These are phyloP conservation scores for Apiotrichum porosum DNA, from an alignment of 1,284 basidiomycete species.

Conservation along the genomic window DNA sequence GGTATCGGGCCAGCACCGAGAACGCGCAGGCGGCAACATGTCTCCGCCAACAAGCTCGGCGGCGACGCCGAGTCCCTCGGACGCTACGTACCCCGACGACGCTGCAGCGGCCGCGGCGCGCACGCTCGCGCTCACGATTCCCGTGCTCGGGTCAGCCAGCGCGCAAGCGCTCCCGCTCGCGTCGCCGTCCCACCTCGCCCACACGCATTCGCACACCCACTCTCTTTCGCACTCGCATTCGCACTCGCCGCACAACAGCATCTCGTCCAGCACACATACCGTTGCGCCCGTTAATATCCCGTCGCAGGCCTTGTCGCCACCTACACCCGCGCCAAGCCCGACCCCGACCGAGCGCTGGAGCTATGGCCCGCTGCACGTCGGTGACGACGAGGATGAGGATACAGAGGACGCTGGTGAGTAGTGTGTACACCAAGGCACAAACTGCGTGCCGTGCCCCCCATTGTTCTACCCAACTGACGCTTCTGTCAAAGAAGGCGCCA, in stretches of 20 bases:
- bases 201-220: neutral
- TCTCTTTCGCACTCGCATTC: neutral
- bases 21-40: neutral
- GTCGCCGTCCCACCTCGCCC: neutral
- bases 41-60: slow-evolving; percentile 4
- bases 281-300: slow-evolving; percentile 18
- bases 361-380: slow-evolving; percentile 4
- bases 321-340: slow-evolving; percentile 17
- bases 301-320: slow-evolving; percentile 16
- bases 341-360: slow-evolving; percentile 16
- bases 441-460: neutral
- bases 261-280: neutral
- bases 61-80: slow-evolving; percentile 1
- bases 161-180: neutral
- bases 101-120: too few species aligned
- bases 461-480: too few species aligned
- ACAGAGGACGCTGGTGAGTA: neutral
- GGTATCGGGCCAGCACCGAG: neutral
- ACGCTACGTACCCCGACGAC: neutral
- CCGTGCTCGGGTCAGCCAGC: neutral
- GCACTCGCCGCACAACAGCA: neutral
- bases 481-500: neutral
- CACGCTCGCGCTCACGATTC: neutral
- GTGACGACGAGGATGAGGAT: neutral
- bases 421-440: too few species aligned